phyloP scores from a whole-genome alignment of 495 filamentous ascomycete genomes.

The Neurospora sp. region DNA sequence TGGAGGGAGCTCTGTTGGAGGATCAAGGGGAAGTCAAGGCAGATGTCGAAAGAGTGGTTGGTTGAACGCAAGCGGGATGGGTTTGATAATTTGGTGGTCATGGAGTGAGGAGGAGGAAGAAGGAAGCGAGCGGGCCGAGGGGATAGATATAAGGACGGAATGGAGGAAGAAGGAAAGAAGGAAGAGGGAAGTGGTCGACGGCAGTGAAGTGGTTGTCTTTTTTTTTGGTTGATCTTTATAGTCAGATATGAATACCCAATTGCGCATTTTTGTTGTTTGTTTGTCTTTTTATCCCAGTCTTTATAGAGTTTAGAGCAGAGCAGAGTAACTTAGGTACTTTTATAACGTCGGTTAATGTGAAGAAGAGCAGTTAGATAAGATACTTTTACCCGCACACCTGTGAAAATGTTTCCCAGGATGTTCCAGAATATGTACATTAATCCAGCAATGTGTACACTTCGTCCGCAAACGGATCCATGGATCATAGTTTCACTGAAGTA shows the following conservation, averaged over 20 bases:
- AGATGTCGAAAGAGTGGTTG: not conserved
- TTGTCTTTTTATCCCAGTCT: not conserved
- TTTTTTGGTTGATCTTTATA: slow-evolving; percentile 2
- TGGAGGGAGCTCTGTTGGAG: not conserved
- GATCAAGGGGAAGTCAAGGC: not conserved
- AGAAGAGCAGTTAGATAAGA: not conserved
- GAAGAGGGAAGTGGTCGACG: not conserved
- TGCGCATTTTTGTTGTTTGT: not conserved
- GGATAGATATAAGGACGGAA: not conserved
- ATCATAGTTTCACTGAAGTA: too few relatives aligned
- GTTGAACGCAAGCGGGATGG: not conserved
- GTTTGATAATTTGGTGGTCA: not conserved
- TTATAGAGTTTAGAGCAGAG: not conserved
- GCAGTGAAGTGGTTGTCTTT: not conserved
- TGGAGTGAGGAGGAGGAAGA: not conserved
- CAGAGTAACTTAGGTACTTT: not conserved
- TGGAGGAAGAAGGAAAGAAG: not conserved
- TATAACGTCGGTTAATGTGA: not conserved
- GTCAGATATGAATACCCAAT: slow-evolving; percentile 11
- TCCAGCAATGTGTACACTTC: too few relatives aligned
- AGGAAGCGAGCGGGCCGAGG: not conserved
- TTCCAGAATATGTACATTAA: too few relatives aligned
- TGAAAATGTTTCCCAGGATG: too few relatives aligned
- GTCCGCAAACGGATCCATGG: too few relatives aligned
- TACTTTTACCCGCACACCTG: too few relatives aligned